phyloP scores from a whole-genome alignment of 345 rosid genomes.

The Boechera retrofracta region DNA sequence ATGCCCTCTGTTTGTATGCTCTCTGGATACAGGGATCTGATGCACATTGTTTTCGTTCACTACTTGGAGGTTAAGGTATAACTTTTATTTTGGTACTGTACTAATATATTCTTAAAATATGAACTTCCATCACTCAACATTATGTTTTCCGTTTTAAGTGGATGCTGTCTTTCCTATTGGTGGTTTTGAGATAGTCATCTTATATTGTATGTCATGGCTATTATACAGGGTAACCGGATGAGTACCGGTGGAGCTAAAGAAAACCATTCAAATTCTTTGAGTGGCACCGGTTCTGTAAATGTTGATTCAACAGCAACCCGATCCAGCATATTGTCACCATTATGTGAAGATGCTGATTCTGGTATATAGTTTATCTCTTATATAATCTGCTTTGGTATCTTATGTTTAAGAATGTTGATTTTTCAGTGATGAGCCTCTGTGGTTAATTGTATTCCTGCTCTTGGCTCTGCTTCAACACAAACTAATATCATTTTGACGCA shows the following conservation, averaged over 20 bases:
- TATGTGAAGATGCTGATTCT: conserved; percentile 91
- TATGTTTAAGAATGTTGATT: conserved; percentile 17
- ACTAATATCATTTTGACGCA: conserved; percentile 48
- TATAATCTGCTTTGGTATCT: conserved; percentile 13
- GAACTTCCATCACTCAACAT: conserved; percentile 5
- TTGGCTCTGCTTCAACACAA: conserved; percentile 23
- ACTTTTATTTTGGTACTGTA: conserved; percentile 14
- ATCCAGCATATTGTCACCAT: conserved; percentile 68
- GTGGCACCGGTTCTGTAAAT: conserved; percentile 59
- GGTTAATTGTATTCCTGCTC: conserved; percentile 9
- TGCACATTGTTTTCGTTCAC: conserved; percentile 94
- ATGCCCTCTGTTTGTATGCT: conserved; percentile 21
- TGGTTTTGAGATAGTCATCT: conserved; percentile 26
- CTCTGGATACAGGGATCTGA: conserved; percentile 65
- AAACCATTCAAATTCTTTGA: conserved; percentile 51
- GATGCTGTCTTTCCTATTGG: conserved; percentile 1
- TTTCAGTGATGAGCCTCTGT: conserved; percentile 16
- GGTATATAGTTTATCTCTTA: conserved; percentile 51
- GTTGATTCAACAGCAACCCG: conserved; percentile 74
- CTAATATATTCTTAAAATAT: conserved; percentile 14
- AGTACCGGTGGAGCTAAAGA: conserved; percentile 56
- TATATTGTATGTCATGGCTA: conserved; percentile 18
- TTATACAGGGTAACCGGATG: conserved; percentile 67
- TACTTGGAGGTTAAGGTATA: conserved; percentile 92
- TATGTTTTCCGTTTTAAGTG: conserved; percentile 16